These are phyloP conservation scores for Clitopilus hobsonii DNA, from an alignment of 768 basidiomycete species.

Conservation along the genomic window DNA sequence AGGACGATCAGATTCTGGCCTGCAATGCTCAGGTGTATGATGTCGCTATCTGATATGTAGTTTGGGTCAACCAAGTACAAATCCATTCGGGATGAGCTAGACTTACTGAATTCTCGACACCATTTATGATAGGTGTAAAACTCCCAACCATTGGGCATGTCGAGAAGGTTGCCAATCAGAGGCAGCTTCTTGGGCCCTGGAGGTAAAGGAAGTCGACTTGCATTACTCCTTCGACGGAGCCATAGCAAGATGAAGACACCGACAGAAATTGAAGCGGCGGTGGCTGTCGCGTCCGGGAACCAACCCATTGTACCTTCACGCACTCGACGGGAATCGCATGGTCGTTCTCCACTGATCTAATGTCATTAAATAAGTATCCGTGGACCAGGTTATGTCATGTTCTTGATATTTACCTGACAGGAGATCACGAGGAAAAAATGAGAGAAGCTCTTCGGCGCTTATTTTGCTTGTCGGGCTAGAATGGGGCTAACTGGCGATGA, in stretches of 20 bases:
- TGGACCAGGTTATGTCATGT: too few relatives aligned
- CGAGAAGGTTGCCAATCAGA: slow-evolving; percentile 31
- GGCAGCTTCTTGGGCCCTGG: slow-evolving; percentile 33
- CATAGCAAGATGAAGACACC: too few relatives aligned
- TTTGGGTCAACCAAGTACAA: background rate
- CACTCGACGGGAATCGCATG: too few relatives aligned
- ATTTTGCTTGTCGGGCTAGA: too few relatives aligned
- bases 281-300: background rate
- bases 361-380: too few relatives aligned
- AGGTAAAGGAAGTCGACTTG: slow-evolving; percentile 16
- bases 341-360: too few relatives aligned
- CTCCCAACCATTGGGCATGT: slow-evolving; percentile 29
- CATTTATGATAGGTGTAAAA: slow-evolving; percentile 32
- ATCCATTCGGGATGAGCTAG: background rate
- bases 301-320: too few relatives aligned
- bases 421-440: too few relatives aligned
- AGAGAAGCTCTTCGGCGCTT: too few relatives aligned
- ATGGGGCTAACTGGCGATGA: too few relatives aligned
- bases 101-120: slow-evolving; percentile 29
- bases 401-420: too few relatives aligned
- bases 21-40: slow-evolving; percentile 21
- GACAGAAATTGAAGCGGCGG: background rate
- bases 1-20: slow-evolving; percentile 24
- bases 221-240: background rate
- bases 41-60: slow-evolving; percentile 20